These are phyloP conservation scores for Mallotus nudiflorus DNA, from an alignment of 345 rosid genomes.

Conservation along the genomic window DNA sequence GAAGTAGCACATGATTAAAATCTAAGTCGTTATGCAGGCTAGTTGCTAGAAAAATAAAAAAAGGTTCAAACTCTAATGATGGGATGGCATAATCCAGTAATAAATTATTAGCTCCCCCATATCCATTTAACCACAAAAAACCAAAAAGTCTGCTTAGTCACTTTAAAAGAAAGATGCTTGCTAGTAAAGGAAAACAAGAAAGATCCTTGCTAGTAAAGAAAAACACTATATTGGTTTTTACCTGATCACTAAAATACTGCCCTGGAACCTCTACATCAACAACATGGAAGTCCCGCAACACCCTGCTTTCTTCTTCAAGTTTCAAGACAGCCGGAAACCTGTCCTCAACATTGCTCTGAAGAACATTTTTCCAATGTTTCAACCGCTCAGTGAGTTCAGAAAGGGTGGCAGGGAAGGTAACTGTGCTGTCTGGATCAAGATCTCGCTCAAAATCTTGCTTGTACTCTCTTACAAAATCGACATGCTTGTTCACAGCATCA, in stretches of 20 bases:
- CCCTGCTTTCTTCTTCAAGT: conserved; percentile 96
- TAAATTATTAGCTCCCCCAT: not conserved
- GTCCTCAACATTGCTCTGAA: conserved; percentile 98
- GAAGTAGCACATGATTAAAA: not conserved
- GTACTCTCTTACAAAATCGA: conserved; percentile 96
- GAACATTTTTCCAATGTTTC: conserved; percentile 97
- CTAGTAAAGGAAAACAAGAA: not conserved
- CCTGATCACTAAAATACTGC: conserved; percentile 97
- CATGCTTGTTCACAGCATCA: conserved; percentile 95
- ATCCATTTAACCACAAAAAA: not conserved
- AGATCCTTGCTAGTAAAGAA: not conserved
- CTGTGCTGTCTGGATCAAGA: conserved; percentile 93
- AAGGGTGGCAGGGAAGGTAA: conserved; percentile 90
- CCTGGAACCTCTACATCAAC: conserved; percentile 99
- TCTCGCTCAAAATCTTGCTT: conserved; percentile 97
- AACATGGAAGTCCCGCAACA: conserved; percentile 86
- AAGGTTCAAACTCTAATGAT: not conserved
- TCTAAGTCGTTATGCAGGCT: not conserved
- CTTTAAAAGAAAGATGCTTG: no score
- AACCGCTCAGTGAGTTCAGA: conserved; percentile 83
- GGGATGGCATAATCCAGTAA: not conserved
- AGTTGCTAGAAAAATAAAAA: not conserved
- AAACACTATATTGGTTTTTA: conserved; percentile 18
- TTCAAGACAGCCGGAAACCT: conserved; percentile 93
- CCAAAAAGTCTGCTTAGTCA: not conserved